These are phyloP conservation scores for Alternaria metachromatica DNA, from an alignment of 2,329 filamentous ascomycete species.

Conservation along the genomic window DNA sequence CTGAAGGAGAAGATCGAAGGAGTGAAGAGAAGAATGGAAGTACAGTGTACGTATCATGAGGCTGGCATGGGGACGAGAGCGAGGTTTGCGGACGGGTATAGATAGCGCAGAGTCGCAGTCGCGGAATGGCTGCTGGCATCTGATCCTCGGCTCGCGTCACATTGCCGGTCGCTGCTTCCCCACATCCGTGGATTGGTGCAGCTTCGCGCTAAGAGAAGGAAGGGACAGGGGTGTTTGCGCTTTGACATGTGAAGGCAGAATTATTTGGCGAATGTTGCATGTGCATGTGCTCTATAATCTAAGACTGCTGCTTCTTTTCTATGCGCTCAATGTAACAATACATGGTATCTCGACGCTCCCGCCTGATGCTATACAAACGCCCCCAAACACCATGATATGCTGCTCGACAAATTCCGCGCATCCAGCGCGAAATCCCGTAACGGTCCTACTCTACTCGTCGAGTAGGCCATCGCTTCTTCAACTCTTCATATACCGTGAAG, in stretches of 20 bases:
- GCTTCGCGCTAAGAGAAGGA: conserved; percentile 18
- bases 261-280: conserved; percentile 14
- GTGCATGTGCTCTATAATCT: conserved; percentile 10
- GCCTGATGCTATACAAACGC: conserved; percentile 13
- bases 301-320: not conserved
- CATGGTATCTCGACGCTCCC: conserved; percentile 18
- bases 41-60: conserved; percentile 8
- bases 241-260: conserved; percentile 36
- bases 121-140: conserved; percentile 23
- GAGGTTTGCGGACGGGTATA: conserved; percentile 20
- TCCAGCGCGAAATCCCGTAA: not conserved
- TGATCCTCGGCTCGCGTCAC: conserved; percentile 48
- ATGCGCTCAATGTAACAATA: conserved; percentile 5
- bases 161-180: conserved; percentile 39
- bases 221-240: conserved; percentile 21
- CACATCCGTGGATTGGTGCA: conserved; percentile 29
- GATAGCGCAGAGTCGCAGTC: conserved; percentile 21
- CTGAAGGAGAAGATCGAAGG: not conserved
- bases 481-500: conserved; percentile 89
- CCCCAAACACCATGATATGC: conserved; percentile 11
- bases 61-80: conserved; percentile 11
- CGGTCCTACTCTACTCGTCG: conserved; percentile 10
- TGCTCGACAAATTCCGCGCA: not conserved
- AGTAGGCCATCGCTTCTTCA: conserved; percentile 63
- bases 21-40: not conserved